Evolutionary conservation across 176 grass and related monocot genomes (phyloP), one percentile per base, ranked within the genome.

Genomic region (Zizania latifolia): DNA sequence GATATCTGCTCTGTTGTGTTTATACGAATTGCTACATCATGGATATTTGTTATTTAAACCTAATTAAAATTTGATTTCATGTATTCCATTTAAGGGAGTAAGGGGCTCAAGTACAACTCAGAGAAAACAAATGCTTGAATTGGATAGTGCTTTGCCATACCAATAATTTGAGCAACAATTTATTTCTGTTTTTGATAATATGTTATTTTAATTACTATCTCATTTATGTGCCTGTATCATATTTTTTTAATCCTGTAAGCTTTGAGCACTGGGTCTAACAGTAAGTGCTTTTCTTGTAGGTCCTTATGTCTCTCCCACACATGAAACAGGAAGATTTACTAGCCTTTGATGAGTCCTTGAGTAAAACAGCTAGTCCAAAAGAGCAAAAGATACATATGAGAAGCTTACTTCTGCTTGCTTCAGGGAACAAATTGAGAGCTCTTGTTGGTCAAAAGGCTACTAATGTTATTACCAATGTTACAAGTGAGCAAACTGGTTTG

Each of bases 391-490:
- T 86, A 67, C 95, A 86, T 63, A 87, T 98, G 86, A 82, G 89
- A 68, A 92, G 72, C 91, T 87, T 98, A 68, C 95, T 98, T 89
- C 59, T 98, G 63, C 48, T 88, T 77, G 95, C 91, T 78, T 92
- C 95, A 54, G 95, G 91, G 63, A 94, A 93, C 69, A 82, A 98
- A 78, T 76, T 98, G 74, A 94, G 85, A 91, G 95, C 95, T 81
- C 95, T 98, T 50, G 89, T 79, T 84, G 86, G 88, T 72, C 83
- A 85, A 66, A 98, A 94, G 82, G 69, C 63, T 50, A 94, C 91
- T 45, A 97, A 93, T 73, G 66, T 89, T 58, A 98, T 98, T 80
- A 98, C 91, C 35, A 98, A 98, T 76, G 91, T 98, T 71, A 98
- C 91, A 86, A 86, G 95, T 94, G 65, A 88, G 78, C 68, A 75